phyloP scores from a whole-genome alignment of 495 filamentous ascomycete species.

The Penicillium paradoxum region DNA sequence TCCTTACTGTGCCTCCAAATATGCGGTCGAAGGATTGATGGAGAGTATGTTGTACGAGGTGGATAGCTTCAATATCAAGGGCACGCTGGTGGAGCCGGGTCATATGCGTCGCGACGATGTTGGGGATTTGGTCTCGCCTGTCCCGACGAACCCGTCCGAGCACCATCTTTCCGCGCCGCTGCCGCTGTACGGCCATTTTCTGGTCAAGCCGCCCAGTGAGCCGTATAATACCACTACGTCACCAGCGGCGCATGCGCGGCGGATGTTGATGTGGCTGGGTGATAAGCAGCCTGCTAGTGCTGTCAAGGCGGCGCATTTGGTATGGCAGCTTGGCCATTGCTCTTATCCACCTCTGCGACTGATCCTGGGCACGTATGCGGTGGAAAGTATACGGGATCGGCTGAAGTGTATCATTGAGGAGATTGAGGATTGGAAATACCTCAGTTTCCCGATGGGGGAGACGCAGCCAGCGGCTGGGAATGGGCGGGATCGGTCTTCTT shows the following conservation, averaged over 20 bases:
- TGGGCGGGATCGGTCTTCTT: slow-evolving; percentile 10
- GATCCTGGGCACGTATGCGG: slow-evolving; percentile 84
- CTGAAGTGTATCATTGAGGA: slow-evolving; percentile 89
- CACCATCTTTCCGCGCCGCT: slow-evolving; percentile 47
- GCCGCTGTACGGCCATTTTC: slow-evolving; percentile 84
- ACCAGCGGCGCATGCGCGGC: slow-evolving; percentile 81
- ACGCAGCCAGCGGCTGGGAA: slow-evolving; percentile 14
- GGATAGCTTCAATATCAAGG: slow-evolving; percentile 85
- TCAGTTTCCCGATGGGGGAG: slow-evolving; percentile 53
- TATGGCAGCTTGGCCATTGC: slow-evolving; percentile 96
- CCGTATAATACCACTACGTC: slow-evolving; percentile 71
- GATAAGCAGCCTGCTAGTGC: slow-evolving; percentile 89
- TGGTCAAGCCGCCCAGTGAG: slow-evolving; percentile 78
- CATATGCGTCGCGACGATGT: slow-evolving; percentile 74
- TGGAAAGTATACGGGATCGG: slow-evolving; percentile 89
- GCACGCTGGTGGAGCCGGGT: slow-evolving; percentile 86
- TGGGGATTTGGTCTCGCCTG: slow-evolving; percentile 29
- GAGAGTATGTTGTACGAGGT: slow-evolving; percentile 95
- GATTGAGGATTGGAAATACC: slow-evolving; percentile 84
- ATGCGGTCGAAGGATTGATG: slow-evolving; percentile 89
- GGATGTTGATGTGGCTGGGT: slow-evolving; percentile 94
- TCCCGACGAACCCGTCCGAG: slow-evolving; percentile 22
- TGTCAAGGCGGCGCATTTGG: slow-evolving; percentile 88
- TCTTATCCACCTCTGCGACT: slow-evolving; percentile 80
- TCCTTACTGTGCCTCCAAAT: slow-evolving; percentile 94